A percentile compares a stretch with the other conserved stretches of the same genome.
Conservation (phyloP, 1,139 yeast species). For the Saccharomycopsis crataegensis region DNA sequence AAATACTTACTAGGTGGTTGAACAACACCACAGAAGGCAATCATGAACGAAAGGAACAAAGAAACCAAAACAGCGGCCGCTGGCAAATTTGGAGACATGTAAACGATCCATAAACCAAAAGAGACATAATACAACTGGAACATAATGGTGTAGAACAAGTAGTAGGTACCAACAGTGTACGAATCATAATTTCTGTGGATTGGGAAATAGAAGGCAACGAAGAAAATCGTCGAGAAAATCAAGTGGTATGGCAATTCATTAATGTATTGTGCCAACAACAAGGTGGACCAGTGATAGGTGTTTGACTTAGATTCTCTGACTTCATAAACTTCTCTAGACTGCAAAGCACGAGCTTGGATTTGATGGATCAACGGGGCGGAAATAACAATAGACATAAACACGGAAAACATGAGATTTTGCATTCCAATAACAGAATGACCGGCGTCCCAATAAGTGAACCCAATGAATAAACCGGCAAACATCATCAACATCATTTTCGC, state of each 20-base stretch:
- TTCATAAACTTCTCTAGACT: slow-evolving; percentile 49
- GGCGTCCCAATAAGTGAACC: slow-evolving; percentile 49
- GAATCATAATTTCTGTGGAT: slow-evolving; percentile 41
- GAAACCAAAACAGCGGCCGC: slow-evolving; percentile 54
- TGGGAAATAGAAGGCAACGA: slow-evolving; percentile 52
- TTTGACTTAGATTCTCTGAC: slow-evolving; percentile 58
- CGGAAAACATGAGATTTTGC: slow-evolving; percentile 45
- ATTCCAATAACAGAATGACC: slow-evolving; percentile 41
- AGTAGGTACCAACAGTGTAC: slow-evolving; percentile 47
- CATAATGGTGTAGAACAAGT: slow-evolving; percentile 44
- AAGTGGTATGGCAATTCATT: slow-evolving; percentile 52
- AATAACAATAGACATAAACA: slow-evolving; percentile 40
- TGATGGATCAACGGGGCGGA: slow-evolving; percentile 48
- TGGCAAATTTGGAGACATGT: slow-evolving; percentile 54
- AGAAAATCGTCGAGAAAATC: slow-evolving; percentile 44
- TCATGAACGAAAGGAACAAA: slow-evolving; percentile 44
- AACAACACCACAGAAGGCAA: slow-evolving; percentile 57
- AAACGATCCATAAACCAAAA: slow-evolving; percentile 46
- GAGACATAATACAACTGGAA: slow-evolving; percentile 51
- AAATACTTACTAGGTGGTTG: slow-evolving; percentile 42
- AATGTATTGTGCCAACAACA: slow-evolving; percentile 44
- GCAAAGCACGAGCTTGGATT: slow-evolving; percentile 48
- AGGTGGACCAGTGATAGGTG: slow-evolving; percentile 58
- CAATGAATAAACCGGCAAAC: slow-evolving; percentile 42
- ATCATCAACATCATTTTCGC: slow-evolving; percentile 32